Base-by-base conservation (phyloP, 129 eudicot genomes). In the Smallanthus sonchifolius region DNA sequence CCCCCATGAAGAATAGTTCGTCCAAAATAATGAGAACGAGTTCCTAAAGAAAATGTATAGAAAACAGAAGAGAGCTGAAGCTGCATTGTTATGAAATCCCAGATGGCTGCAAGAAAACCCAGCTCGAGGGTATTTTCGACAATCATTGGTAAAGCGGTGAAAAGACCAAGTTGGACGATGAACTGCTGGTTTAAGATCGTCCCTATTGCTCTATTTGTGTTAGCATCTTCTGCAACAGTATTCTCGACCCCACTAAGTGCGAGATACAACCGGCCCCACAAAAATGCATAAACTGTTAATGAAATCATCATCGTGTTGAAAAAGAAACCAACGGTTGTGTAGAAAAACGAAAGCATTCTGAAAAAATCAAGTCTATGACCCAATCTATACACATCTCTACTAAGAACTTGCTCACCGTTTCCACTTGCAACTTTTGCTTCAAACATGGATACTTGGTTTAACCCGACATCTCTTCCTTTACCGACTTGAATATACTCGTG, bases 341-440 rank as follows among this genome's bases (percentile, higher is more conserved):
- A 90, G 83, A 90, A 93, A 83, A 93, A 93, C 2, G 98, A 93
- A 19, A 93, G 91, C 98, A 93, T 93, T 74, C 97, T 77, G 80
- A 93, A 93, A 59, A 93, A 93, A 37, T 93, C 98, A 73, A 93
- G 91, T 72, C 98, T 79, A 64, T 93, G 98, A 52, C 98, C 98
- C 85, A 93, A 80, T 76, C 98, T 80, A 75, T 93, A 93, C 39
- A 93, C 92, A 47, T 93, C 98, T 86, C 98, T 62, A 74, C 98
- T 93, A n/a, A 93, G 89, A 43, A 88, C 91, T 78, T 93, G 98
- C 80, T 93, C 98, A 30, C 98, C 98, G 35, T 93, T 93, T 20
- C 98, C 98, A 42, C 98, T 90, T 43, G 98, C 89, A 55, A 93
- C 98, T 70, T 93, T 93, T 10, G 98, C 98, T 83, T 93, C 98